A percentile compares a stretch with the other conserved stretches of the same genome.
These are phyloP conservation scores for Euptelea pleiosperma DNA, from an alignment of 164 flowering plant species.

Conservation along the genomic window DNA sequence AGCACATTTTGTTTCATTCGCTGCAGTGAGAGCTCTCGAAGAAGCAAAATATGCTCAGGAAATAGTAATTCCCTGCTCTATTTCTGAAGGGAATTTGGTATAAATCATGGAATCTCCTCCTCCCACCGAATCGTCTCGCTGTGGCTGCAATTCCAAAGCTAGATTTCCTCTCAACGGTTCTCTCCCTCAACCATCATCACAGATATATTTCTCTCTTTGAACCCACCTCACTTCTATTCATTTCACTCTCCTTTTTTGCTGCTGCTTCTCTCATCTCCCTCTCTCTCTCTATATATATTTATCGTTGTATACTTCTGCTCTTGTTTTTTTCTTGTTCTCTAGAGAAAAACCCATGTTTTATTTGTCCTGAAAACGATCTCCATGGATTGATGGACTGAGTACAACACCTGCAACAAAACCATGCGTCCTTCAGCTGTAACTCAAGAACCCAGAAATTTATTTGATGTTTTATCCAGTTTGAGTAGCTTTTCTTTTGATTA, in stretches of 20 bases:
- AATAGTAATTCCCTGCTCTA: too few species aligned
- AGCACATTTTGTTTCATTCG: too few species aligned
- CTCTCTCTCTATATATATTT: neutral
- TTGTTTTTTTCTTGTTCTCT: constrained; percentile 9
- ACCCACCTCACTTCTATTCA: neutral
- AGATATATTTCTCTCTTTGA: neutral
- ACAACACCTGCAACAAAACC: constrained; percentile 4
- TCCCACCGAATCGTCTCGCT: constrained; percentile 19
- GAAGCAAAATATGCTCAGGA: too few species aligned
- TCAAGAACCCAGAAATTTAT: constrained; percentile 44
- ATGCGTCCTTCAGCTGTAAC: constrained; percentile 49
- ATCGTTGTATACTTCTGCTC: neutral
- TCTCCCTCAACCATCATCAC: too few species aligned
- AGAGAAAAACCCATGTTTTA: constrained; percentile 8
- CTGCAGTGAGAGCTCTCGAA: too few species aligned
- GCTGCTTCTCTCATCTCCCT: too few species aligned
- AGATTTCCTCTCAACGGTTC: constrained; percentile 15
- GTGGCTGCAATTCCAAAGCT: constrained; percentile 28
- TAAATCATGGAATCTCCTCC: constrained; percentile 6
- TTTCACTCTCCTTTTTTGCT: too few species aligned
- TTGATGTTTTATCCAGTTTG: constrained; percentile 40
- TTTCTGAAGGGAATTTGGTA: too few species aligned
- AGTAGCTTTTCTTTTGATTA: constrained; percentile 35
- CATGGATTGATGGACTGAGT: constrained; percentile 19
- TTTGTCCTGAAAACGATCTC: constrained; percentile 15